Evolutionary conservation across 257 asterid species (phyloP).

Genomic region (Nicotiana sylvestris): DNA sequence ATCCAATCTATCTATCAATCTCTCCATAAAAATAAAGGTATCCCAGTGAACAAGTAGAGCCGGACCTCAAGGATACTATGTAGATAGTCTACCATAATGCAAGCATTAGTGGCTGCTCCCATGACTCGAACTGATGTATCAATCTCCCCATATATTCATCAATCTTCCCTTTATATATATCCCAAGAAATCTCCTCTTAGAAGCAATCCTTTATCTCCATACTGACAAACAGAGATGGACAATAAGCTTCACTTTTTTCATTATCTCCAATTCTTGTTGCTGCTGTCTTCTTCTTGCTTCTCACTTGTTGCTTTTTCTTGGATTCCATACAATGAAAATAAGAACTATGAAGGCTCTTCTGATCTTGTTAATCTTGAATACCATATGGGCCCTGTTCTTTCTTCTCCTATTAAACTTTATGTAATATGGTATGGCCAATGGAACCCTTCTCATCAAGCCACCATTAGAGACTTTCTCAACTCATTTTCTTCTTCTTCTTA

Average conservation of each 20-base stretch:
- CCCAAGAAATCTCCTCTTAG: not conserved
- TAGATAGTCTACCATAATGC: no score
- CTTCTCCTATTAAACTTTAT: conserved; percentile 56
- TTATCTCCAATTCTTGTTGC: conserved; percentile 17
- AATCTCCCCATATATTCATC: not conserved
- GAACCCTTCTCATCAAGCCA: conserved; percentile 53
- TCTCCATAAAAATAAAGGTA: not conserved
- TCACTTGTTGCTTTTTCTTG: conserved; percentile 23
- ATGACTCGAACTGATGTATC: not conserved
- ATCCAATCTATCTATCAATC: not conserved
- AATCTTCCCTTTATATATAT: not conserved
- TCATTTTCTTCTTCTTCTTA: conserved; percentile 42
- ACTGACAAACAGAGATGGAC: not conserved
- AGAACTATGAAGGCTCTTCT: conserved; percentile 74
- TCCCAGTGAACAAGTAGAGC: no score
- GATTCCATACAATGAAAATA: conserved; percentile 28
- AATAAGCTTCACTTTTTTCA: conserved; percentile 18
- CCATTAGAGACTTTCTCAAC: conserved; percentile 54
- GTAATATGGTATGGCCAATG: conserved; percentile 75
- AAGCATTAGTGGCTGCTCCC: no score
- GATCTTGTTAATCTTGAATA: conserved; percentile 60
- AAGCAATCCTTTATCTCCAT: not conserved
- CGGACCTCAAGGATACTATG: no score
- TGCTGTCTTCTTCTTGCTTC: conserved; percentile 18
- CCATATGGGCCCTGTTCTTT: conserved; percentile 79